Base-by-base conservation (phyloP, 495 filamentous ascomycete genomes). In the Tetracladium setigerum region DNA sequence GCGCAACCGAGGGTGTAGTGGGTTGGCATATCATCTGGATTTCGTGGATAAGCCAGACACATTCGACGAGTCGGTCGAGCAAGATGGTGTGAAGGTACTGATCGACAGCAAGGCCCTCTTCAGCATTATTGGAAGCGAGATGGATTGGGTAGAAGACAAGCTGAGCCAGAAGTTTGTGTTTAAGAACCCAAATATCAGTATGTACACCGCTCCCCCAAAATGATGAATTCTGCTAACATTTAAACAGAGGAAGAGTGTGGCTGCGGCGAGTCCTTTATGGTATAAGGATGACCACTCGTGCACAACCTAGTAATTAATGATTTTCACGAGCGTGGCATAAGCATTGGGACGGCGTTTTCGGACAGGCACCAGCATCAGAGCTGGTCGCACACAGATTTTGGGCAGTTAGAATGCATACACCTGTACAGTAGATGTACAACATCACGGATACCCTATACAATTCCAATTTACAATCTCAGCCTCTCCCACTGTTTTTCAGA, bases 121-220 rank as follows among this genome's bases (percentile, higher is more conserved):
- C 57, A 95, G 87, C 61, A 95, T 98, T 36, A 95, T 98, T 62
- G 92, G 94, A 8, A 95, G 86, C 56, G 92, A 97, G 73, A 98
- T 98, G 92, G 92, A 98, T 61, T 98, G 90, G 91, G 78, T 91
- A 2, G 90, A 97, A 66, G 94, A 96, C 58, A 94, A 91, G 66
- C 62, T 98, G 57, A 94, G 79, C 61, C 74, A 83, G 59, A 72
- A 84, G 56, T 98, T 98, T 69, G 81, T 95, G 50, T 98, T 98
- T 66, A 79, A 79, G 60, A 98, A 98, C 67, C 92, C 92, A 27
- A 98, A 98, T 62, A 96, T 96, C 59, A 97, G 89, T 95, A 67
- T 79, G 91, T 84, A 17, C 19, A 44, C n/a, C 34, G n/a, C 14
- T 8, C 22, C 32, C 57, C 35, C 18, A 35, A 31, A 44, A 13